Evolutionary conservation across 1,139 yeast genomes (phyloP).

Genomic region (Candida albicans): DNA sequence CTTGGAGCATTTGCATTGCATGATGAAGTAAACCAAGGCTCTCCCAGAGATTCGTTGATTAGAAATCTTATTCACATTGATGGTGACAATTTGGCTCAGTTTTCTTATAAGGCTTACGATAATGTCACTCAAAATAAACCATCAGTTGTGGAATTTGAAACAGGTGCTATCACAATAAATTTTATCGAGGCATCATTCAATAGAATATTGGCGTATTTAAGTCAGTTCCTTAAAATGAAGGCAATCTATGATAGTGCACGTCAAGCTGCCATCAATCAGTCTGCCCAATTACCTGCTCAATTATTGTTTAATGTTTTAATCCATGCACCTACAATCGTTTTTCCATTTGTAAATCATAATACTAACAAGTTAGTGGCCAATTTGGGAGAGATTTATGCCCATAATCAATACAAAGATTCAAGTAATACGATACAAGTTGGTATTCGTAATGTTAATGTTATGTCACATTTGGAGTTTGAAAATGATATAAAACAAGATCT

Average conservation of each 20-base stretch:
- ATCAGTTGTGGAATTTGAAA: conserved; percentile 62
- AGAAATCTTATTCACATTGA: conserved; percentile 76
- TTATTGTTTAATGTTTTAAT: conserved; percentile 72
- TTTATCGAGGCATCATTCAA: conserved; percentile 81
- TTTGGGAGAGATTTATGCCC: conserved; percentile 79
- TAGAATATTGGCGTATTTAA: conserved; percentile 63
- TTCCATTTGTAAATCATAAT: conserved; percentile 61
- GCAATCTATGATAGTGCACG: conserved; percentile 83
- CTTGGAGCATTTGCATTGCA: conserved; percentile 79
- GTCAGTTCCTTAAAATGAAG: conserved; percentile 83
- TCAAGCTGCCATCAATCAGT: conserved; percentile 73
- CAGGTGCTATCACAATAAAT: conserved; percentile 73
- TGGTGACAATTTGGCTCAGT: conserved; percentile 80
- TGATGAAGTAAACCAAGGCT: conserved; percentile 72
- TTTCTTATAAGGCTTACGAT: conserved; percentile 81
- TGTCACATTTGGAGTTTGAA: conserved; percentile 44
- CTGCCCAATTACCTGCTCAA: conserved; percentile 60
- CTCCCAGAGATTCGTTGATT: conserved; percentile 57
- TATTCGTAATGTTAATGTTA: conserved; percentile 64
- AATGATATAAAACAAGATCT: conserved; percentile 50
- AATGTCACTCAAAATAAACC: conserved; percentile 46
- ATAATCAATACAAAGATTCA: conserved; percentile 51
- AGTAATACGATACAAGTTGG: conserved; percentile 50
- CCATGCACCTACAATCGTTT: conserved; percentile 79
- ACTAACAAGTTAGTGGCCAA: conserved; percentile 67